phyloP scores from a whole-genome alignment of 768 basidiomycete genomes.

The Solioccasus polychromus region DNA sequence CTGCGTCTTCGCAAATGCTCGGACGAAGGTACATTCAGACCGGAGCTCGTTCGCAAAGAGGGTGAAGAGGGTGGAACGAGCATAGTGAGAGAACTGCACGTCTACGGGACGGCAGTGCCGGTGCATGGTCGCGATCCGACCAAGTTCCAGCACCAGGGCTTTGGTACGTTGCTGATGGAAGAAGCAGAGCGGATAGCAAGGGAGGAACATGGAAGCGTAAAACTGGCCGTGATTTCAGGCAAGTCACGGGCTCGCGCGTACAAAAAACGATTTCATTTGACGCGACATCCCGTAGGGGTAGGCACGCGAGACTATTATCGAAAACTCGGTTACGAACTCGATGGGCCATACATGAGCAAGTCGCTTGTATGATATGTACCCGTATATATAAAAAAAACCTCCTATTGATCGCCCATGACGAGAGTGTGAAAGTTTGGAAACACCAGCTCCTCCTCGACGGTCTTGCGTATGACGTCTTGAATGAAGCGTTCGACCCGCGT shows the following conservation, averaged over 20 bases:
- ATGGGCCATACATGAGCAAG: conserved; percentile 99
- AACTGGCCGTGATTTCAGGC: conserved; percentile 97
- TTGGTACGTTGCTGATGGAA: conserved; percentile 97
- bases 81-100: conserved; percentile 94
- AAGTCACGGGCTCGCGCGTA: conserved; percentile 23
- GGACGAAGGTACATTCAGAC: conserved; percentile 94
- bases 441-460: conserved; percentile 92
- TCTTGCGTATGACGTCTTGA: conserved; percentile 92
- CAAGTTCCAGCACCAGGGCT: conserved; percentile 97
- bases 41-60: conserved; percentile 75
- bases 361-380: conserved; percentile 42
- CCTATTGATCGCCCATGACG: conserved; percentile 44
- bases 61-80: conserved; percentile 78
- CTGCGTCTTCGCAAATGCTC: conserved; percentile 92
- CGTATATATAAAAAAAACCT: conserved; percentile 13
- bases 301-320: conserved; percentile 98
- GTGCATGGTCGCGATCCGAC: conserved; percentile 97
- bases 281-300: conserved; percentile 57
- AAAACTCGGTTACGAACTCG: conserved; percentile 88
- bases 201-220: conserved; percentile 94
- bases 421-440: conserved; percentile 95
- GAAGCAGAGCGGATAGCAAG: conserved; percentile 97
- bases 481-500: conserved; percentile 94
- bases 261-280: neutral
- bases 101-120: conserved; percentile 97